Evolutionary conservation across 2,329 filamentous ascomycete species (phyloP).

Genomic region (Monilinia fructicola): DNA sequence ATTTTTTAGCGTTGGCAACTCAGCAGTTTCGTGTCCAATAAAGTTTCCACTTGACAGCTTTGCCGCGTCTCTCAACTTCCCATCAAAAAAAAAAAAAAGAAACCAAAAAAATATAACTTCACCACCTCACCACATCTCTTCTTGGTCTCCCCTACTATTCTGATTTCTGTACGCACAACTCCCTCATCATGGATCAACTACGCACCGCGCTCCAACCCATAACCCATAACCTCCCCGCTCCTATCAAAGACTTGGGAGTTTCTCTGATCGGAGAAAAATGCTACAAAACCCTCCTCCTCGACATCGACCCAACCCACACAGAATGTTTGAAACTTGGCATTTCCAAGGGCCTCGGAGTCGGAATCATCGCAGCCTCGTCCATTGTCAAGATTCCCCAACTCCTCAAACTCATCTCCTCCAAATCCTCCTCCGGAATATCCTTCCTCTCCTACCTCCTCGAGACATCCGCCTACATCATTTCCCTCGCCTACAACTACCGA

Average conservation of each 20-base stretch:
- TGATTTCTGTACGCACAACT: not conserved
- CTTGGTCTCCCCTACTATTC: not conserved
- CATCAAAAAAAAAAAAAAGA: slow-evolving; percentile 15
- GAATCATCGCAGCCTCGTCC: slow-evolving; percentile 84
- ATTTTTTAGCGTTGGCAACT: not conserved
- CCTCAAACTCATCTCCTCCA: slow-evolving; percentile 80
- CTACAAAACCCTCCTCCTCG: slow-evolving; percentile 82
- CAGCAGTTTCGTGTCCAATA: not conserved
- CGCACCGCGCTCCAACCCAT: slow-evolving; percentile 64
- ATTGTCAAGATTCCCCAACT: slow-evolving; percentile 98
- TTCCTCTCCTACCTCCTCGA: slow-evolving; percentile 93
- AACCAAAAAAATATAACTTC: not conserved
- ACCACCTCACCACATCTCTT: not conserved
- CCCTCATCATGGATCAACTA: slow-evolving; percentile 56
- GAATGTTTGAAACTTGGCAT: slow-evolving; percentile 86
- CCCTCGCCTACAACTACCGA: slow-evolving; percentile 87
- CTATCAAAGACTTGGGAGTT: slow-evolving; percentile 71
- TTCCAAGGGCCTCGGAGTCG: slow-evolving; percentile 89
- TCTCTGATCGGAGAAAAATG: slow-evolving; percentile 80
- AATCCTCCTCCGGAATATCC: slow-evolving; percentile 78
- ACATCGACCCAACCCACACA: slow-evolving; percentile 74
- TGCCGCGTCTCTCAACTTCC: slow-evolving; percentile 11
- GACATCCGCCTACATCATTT: slow-evolving; percentile 82
- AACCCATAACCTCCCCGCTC: slow-evolving; percentile 70
- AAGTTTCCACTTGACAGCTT: slow-evolving; percentile 16